phyloP scores from a whole-genome alignment of 1,284 basidiomycete genomes.

The Microbotryum intermedium region DNA sequence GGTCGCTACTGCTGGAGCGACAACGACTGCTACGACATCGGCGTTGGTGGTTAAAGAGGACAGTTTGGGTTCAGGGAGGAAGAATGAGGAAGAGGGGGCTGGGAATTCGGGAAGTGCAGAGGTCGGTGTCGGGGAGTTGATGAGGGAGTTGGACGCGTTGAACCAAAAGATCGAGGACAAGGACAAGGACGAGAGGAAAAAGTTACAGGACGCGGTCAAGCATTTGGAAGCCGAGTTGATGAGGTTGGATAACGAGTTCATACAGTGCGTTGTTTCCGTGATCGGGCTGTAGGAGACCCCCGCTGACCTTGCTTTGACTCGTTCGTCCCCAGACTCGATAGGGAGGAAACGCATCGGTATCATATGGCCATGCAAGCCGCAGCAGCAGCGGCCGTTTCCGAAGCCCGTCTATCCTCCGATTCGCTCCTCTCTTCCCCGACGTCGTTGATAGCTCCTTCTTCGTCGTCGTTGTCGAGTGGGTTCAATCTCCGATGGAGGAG shows the following conservation, averaged over 20 bases:
- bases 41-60: neutral
- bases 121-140: constrained; percentile 17
- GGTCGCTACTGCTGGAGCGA: no score
- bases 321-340: constrained; percentile 15
- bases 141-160: constrained; percentile 24
- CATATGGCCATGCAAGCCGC: constrained; percentile 5
- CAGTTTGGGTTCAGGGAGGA: neutral
- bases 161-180: constrained; percentile 24
- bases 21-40: neutral
- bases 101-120: neutral
- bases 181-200: constrained; percentile 6
- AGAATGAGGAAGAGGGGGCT: neutral
- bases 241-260: constrained; percentile 23
- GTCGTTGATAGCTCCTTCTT: neutral
- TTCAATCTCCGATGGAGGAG: constrained; percentile 9
- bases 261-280: constrained; percentile 10
- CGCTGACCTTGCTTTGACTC: neutral
- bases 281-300: neutral
- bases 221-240: constrained; percentile 22
- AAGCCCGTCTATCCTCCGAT: neutral
- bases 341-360: constrained; percentile 24
- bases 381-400: neutral
- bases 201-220: constrained; percentile 16
- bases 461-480: neutral
- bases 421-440: neutral